Evolutionary conservation across 1,284 basidiomycete genomes (phyloP), one percentile per base, ranked within the genome.

Genomic region (Cutaneotrichosporon spelunceum): DNA sequence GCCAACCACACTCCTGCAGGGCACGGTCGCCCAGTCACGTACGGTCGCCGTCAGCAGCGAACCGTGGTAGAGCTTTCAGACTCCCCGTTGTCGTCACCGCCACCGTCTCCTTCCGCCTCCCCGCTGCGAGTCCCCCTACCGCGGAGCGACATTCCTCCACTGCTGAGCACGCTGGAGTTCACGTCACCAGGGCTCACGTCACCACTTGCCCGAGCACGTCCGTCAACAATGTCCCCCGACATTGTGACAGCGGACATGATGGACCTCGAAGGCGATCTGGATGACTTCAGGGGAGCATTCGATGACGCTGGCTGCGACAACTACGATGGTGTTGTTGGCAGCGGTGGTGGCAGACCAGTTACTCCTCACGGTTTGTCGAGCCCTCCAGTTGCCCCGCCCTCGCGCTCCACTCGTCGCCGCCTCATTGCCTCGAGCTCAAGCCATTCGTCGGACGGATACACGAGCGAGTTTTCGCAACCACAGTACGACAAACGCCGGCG

Each of bases 401-500:
- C 45, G 11, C 45, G 45, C 4, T 42, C 39, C 19, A 42, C 39
- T 8, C 21, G 48, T 7, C 48, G 57, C 2, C 49, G 60, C 4
- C 60, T 57, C 0, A 33, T 61, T 10, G 45, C 50, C 11, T 52
- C 57, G 6, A 61, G 59, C 52, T 65, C 63, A 13, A 59, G 60
- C 42, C 56, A 57, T 14, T 52, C 49, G 29, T 36, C 34, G 6
- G 55, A 56, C 13, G 56, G 44, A 2, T 39, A 48, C 8, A 27
- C 14, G 7, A 56, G 54, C 16, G 59, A 49, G 42, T 29, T 56
- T 9, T 47, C 24, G 16, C 33, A 52, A 14, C 52, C 24, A 19
- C 55, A 55, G 0, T 42, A 48, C 3, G 73, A 74, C 59, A 63
- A 56, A 21, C 61, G 74, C 16, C 56, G 70, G 19, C 69, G 65